These are phyloP conservation scores for Paecilomyces niveus DNA, from an alignment of 2,329 filamentous ascomycete genomes.

Conservation along the genomic window DNA sequence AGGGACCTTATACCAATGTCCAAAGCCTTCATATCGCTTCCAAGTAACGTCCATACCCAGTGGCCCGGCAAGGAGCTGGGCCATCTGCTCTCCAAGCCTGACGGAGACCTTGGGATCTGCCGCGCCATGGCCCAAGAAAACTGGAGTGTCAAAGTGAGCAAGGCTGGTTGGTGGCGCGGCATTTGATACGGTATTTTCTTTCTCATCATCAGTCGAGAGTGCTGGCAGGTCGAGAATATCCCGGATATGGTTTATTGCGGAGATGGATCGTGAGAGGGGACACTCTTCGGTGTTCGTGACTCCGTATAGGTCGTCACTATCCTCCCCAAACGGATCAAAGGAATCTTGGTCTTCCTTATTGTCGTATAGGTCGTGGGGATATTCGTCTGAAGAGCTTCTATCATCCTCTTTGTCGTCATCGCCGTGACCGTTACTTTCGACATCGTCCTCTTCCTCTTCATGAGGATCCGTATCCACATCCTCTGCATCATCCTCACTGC, in stretches of 20 bases:
- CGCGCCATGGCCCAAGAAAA: constrained; percentile 40
- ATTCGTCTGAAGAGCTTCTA: neutral
- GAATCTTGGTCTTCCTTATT: constrained; percentile 1
- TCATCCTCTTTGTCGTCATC: neutral
- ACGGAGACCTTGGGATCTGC: constrained; percentile 36
- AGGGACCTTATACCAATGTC: constrained; percentile 45
- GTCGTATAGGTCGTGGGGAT: neutral
- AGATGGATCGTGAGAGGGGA: constrained; percentile 13
- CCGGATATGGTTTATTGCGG: constrained; percentile 19
- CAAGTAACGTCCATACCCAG: constrained; percentile 17
- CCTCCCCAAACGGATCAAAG: constrained; percentile 12
- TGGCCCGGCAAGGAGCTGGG: neutral
- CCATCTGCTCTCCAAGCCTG: constrained; percentile 1
- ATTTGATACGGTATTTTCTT: neutral
- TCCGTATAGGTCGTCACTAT: constrained; percentile 7
- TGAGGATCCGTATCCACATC: neutral
- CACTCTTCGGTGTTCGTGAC: neutral
- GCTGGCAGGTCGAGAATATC: constrained; percentile 23
- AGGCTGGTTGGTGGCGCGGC: constrained; percentile 5
- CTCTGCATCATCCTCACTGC: constrained; percentile 5
- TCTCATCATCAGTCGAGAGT: neutral
- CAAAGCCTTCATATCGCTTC: constrained; percentile 34
- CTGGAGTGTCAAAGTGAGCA: constrained; percentile 20
- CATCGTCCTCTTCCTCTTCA: constrained; percentile 10
- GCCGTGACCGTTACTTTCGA: neutral